Base-by-base conservation (phyloP, 306 rosid genomes). In the Trifolium pratense region DNA sequence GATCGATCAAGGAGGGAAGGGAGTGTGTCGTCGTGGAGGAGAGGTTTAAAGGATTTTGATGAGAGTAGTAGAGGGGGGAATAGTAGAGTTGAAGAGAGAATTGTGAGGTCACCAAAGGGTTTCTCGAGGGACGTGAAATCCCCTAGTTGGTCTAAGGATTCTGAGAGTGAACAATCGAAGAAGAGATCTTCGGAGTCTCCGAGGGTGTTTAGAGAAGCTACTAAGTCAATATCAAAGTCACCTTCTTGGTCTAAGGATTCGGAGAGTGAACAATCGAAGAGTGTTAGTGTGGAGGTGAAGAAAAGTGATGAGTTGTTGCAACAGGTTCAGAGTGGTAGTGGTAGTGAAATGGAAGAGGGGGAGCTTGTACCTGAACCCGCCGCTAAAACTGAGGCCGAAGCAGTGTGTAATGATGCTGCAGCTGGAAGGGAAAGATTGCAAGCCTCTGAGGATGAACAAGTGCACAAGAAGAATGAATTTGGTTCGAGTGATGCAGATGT, bases 131-230 rank as follows among this genome's bases (percentile, higher is more conserved):
- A 66, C 13, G 70, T 66, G 55, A 66, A 85, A 82, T 87, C 96
- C 1, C 99, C 97, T 1, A 81, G 90, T 1, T 77, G 96, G 97
- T 91, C 99, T 1, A 89, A 75, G 82, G 97, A 95, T 40, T 95
- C 97, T 0, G 92, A 87, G 69, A 92, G 99, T 29, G 99, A 91
- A 71, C 97, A 87, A 46, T 91, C 97, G 3, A 89, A 84, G 88
- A 84, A 78, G 81, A 78, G 83, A 72, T 81, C 81, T 75, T 66
- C 86, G 66, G 20, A 17, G 12, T 70, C 88, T 34, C 78, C 84
- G 0, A 75, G 81, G 53, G 81, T 75, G 62, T 43, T 68, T 16
- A 81, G 77, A 60, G 88, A 84, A 48, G 79, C 83, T 0, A 86
- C 83, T 0, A 86, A 83, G 71, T 83, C 87, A 4, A 83, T 78